Percentiles rank a stretch among this genome's conserved stretches.
Conservation (phyloP, 352 stramenopile species). For the Discostella stelligera region DNA sequence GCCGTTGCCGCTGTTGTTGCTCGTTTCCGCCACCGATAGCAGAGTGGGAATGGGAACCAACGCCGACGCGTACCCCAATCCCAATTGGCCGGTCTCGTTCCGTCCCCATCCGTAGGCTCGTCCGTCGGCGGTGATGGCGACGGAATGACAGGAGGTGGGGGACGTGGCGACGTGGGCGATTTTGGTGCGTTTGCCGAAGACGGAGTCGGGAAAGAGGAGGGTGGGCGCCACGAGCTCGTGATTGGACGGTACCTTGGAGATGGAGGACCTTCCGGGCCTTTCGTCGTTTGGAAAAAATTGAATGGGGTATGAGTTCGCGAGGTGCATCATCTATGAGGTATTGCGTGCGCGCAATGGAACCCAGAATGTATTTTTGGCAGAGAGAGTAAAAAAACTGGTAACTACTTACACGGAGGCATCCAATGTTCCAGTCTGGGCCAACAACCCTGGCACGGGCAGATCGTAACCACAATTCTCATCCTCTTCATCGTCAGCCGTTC, state of each 20-base stretch:
- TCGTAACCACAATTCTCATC: constrained; percentile 6
- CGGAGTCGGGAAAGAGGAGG: constrained; percentile 46
- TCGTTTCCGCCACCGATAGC: constrained; percentile 15
- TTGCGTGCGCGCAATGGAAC: no score
- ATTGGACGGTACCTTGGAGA: constrained; percentile 19
- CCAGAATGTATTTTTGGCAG: neutral
- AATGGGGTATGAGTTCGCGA: no score
- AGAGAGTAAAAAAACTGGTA: neutral
- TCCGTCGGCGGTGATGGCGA: constrained; percentile 63
- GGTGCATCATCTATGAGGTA: no score
- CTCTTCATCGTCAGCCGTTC: neutral
- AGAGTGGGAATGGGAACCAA: constrained; percentile 39
- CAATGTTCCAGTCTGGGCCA: constrained; percentile 78
- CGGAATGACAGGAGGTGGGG: constrained; percentile 60
- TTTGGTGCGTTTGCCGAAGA: constrained; percentile 34
- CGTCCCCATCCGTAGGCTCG: constrained; percentile 77
- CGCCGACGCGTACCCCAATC: constrained; percentile 23
- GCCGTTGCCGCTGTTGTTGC: neutral
- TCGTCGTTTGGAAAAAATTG: neutral
- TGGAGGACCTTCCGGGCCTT: constrained; percentile 26
- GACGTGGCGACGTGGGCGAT: constrained; percentile 60
- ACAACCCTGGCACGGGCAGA: constrained; percentile 25
- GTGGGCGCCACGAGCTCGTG: constrained; percentile 62
- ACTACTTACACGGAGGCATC: constrained; percentile 61
- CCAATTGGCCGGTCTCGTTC: constrained; percentile 65